Evolutionary conservation across 257 asterid genomes (phyloP).

Genomic region (Rehmannia glutinosa): DNA sequence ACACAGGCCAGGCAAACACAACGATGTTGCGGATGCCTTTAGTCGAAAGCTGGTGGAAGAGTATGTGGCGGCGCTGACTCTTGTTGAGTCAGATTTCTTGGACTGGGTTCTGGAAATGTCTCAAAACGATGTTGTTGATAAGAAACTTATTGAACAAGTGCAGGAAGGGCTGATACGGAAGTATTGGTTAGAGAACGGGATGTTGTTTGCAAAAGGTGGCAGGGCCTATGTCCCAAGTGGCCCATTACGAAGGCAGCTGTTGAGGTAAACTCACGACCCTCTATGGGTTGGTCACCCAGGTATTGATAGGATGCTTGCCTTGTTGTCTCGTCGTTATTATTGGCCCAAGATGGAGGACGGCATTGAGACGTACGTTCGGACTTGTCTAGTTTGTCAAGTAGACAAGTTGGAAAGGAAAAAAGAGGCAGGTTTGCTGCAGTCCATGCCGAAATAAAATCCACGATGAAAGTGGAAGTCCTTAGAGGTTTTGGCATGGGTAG

Average conservation of each 20-base stretch:
- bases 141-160: no score
- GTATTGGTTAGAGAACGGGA: no score
- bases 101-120: neutral
- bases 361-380: neutral
- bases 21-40: neutral
- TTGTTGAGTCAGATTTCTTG: neutral
- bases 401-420: neutral
- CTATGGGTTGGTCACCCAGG: neutral
- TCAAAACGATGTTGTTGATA: no score
- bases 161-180: no score
- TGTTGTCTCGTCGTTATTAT: no score
- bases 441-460: neutral
- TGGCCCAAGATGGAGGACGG: no score
- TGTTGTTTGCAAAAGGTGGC: no score
- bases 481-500: no score
- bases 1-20: neutral
- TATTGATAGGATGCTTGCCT: neutral
- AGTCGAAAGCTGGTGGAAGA: no score
- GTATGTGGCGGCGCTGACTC: neutral
- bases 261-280: neutral
- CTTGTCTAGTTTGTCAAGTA: neutral
- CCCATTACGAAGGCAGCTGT: no score
- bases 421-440: neutral
- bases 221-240: no score
- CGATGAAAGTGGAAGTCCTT: no score